These are phyloP conservation scores for Articulospora tetracladia DNA, from an alignment of 495 filamentous ascomycete species.

Conservation along the genomic window DNA sequence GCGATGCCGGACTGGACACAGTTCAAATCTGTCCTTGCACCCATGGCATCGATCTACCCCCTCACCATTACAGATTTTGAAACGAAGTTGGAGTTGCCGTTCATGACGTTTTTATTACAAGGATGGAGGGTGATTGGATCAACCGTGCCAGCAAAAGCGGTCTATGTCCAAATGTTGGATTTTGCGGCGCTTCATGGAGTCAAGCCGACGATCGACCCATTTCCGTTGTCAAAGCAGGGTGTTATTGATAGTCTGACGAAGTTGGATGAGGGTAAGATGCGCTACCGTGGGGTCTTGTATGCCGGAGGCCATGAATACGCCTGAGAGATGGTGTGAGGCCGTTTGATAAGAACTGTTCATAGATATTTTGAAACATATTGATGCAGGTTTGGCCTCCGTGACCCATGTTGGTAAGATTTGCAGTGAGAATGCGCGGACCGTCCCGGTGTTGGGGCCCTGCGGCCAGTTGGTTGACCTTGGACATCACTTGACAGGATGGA, in stretches of 20 bases:
- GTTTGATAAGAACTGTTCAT: not conserved
- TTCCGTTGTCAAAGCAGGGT: slow-evolving; percentile 47
- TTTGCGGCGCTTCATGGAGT: slow-evolving; percentile 34
- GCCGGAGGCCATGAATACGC: slow-evolving; percentile 9
- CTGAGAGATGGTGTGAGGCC: not conserved
- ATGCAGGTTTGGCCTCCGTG: not conserved
- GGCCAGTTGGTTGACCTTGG: not conserved
- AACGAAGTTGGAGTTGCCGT: slow-evolving; percentile 40
- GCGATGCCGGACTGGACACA: slow-evolving; percentile 28
- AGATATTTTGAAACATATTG: not conserved
- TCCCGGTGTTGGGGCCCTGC: not conserved
- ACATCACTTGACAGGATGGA: not conserved
- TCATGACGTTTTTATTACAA: slow-evolving; percentile 34
- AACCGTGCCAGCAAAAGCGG: slow-evolving; percentile 31
- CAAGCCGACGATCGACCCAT: slow-evolving; percentile 27
- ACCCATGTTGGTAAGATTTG: not conserved
- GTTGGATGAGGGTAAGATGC: slow-evolving; percentile 47
- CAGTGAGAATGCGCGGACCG: not conserved
- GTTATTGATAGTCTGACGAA: slow-evolving; percentile 50
- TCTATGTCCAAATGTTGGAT: slow-evolving; percentile 34
- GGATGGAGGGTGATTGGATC: slow-evolving; percentile 49
- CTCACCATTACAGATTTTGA: slow-evolving; percentile 38
- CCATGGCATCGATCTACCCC: slow-evolving; percentile 41
- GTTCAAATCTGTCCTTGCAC: slow-evolving; percentile 37
- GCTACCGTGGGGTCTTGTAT: slow-evolving; percentile 50